phyloP scores from a whole-genome alignment of 106 monocot species.

The Dioscorea zingiberensis region DNA sequence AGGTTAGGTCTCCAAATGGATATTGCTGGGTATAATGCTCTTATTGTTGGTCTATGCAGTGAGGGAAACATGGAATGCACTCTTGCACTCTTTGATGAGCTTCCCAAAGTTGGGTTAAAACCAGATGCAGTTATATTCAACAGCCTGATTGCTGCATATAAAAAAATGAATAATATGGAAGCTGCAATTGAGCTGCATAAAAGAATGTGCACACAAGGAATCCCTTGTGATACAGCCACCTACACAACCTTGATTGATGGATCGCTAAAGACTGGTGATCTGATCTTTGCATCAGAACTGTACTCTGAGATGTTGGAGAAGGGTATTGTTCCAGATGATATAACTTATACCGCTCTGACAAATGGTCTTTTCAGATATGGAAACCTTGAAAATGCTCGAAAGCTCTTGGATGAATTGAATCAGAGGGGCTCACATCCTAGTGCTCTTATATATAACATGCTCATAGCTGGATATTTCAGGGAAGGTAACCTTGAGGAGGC shows the following conservation, averaged over 20 bases:
- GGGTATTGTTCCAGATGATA: slow-evolving; percentile 44
- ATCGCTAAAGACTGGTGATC: slow-evolving; percentile 43
- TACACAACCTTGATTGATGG: slow-evolving; percentile 79
- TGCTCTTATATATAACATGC: slow-evolving; percentile 43
- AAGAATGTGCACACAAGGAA: slow-evolving; percentile 43
- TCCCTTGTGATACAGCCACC: slow-evolving; percentile 49
- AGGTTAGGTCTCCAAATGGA: slow-evolving; percentile 39
- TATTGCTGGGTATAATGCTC: slow-evolving; percentile 31
- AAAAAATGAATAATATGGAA: slow-evolving; percentile 42
- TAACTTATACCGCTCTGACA: slow-evolving; percentile 43
- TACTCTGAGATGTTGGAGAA: slow-evolving; percentile 54
- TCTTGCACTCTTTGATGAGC: slow-evolving; percentile 34
- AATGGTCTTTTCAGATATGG: slow-evolving; percentile 42
- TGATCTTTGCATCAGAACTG: slow-evolving; percentile 36
- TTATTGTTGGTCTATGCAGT: slow-evolving; percentile 53
- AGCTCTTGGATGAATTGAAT: slow-evolving; percentile 48
- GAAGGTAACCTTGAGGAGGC: slow-evolving; percentile 53
- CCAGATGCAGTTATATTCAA: slow-evolving; percentile 50
- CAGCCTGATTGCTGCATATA: slow-evolving; percentile 61
- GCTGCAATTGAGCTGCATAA: slow-evolving; percentile 35
- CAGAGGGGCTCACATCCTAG: slow-evolving; percentile 26
- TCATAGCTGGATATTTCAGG: slow-evolving; percentile 48
- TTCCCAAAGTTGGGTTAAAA: slow-evolving; percentile 30
- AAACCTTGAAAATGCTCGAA: slow-evolving; percentile 35
- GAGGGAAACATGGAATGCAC: slow-evolving; percentile 57